phyloP scores from a whole-genome alignment of 2,329 filamentous ascomycete species.

The Trichophaea hybrida region DNA sequence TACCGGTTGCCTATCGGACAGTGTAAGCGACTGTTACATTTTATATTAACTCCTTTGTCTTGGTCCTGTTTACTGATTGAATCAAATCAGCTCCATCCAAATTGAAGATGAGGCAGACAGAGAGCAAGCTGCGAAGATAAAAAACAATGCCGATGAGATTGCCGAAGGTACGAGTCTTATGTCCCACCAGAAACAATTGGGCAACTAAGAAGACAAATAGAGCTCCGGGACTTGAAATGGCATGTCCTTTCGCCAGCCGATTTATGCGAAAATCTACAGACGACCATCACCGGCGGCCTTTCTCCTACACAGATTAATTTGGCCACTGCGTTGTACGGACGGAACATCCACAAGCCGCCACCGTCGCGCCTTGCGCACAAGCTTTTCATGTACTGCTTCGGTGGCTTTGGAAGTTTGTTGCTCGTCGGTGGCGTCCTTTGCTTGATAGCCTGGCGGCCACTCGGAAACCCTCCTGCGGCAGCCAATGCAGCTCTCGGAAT shows the following conservation, averaged over 20 bases:
- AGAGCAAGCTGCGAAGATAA: neutral
- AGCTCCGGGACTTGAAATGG: slow-evolving; percentile 52
- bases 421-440: slow-evolving; percentile 55
- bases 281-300: slow-evolving; percentile 44
- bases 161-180: slow-evolving; percentile 8
- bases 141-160: slow-evolving; percentile 11
- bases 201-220: slow-evolving; percentile 29
- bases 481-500: slow-evolving; percentile 62
- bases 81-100: neutral
- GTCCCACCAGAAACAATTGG: neutral
- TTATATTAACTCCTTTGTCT: too few species aligned
- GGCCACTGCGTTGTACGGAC: slow-evolving; percentile 46
- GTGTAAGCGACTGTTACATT: too few species aligned
- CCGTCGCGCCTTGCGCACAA: slow-evolving; percentile 46
- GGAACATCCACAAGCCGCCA: slow-evolving; percentile 51
- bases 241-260: slow-evolving; percentile 47
- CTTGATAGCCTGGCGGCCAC: slow-evolving; percentile 61
- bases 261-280: slow-evolving; percentile 45
- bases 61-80: too few species aligned
- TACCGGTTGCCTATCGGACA: too few species aligned
- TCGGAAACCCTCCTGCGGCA: slow-evolving; percentile 54
- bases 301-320: slow-evolving; percentile 43
- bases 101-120: neutral
- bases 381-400: slow-evolving; percentile 57
- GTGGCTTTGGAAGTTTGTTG: slow-evolving; percentile 59